Evolutionary conservation across 805 yeast genomes (phyloP).

Genomic region (Candida silvatica): DNA sequence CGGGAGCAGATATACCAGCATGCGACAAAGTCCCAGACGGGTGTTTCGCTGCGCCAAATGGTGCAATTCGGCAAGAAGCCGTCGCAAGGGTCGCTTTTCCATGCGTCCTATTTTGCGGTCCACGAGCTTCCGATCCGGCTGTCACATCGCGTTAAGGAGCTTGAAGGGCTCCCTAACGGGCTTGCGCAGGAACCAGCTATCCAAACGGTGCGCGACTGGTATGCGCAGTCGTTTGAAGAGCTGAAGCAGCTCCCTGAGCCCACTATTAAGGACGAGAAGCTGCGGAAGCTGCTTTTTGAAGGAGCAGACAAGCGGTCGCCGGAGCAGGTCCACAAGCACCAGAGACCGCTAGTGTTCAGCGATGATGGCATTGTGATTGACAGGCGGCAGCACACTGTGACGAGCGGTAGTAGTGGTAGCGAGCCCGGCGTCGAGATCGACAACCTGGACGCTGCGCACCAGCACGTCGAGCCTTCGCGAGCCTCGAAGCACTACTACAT

Average conservation of each 20-base stretch:
- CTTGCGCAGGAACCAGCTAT: slow-evolving; percentile 69
- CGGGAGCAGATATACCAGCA: slow-evolving; percentile 50
- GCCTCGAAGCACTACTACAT: slow-evolving; percentile 38
- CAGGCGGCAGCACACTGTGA: slow-evolving; percentile 10
- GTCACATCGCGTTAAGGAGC: slow-evolving; percentile 78
- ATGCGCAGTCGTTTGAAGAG: slow-evolving; percentile 83
- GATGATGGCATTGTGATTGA: slow-evolving; percentile 41
- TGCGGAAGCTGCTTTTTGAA: slow-evolving; percentile 4
- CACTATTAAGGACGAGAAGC: slow-evolving; percentile 7
- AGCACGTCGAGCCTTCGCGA: slow-evolving; percentile 4
- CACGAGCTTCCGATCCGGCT: slow-evolving; percentile 83
- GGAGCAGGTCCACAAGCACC: neutral
- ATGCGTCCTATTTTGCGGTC: slow-evolving; percentile 77
- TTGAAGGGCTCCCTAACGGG: slow-evolving; percentile 73
- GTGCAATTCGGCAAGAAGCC: slow-evolving; percentile 84
- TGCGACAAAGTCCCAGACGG: slow-evolving; percentile 74
- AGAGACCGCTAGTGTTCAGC: slow-evolving; percentile 20
- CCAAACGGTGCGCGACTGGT: slow-evolving; percentile 75
- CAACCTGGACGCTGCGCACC: slow-evolving; percentile 6
- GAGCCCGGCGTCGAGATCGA: slow-evolving; percentile 8
- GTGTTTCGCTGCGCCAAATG: slow-evolving; percentile 81
- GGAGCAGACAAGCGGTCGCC: neutral
- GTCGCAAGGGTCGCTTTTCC: slow-evolving; percentile 66
- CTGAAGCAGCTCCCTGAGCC: slow-evolving; percentile 61
- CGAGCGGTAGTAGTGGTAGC: neutral